Conservation (phyloP, 805 yeast genomes). For the Candida ipomoeae region DNA sequence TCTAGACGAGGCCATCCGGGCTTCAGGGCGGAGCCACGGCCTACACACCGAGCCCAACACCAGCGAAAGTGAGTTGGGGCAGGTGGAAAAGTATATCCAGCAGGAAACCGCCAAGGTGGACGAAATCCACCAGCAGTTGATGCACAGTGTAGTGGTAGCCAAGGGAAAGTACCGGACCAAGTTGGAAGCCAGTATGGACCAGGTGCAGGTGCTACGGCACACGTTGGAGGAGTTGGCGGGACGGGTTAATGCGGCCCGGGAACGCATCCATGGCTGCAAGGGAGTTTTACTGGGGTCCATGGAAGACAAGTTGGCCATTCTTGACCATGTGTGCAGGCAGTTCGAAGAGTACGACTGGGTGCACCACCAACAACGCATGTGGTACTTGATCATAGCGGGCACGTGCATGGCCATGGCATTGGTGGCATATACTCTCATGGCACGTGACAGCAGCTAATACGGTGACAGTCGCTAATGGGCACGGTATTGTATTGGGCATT, state of each 20-base stretch:
- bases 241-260: slow-evolving; percentile 24
- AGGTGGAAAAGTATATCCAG: slow-evolving; percentile 18
- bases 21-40: slow-evolving; percentile 2
- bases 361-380: slow-evolving; percentile 25
- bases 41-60: neutral
- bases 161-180: slow-evolving; percentile 22
- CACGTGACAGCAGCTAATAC: neutral
- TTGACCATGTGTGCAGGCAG: slow-evolving; percentile 29
- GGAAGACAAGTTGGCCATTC: slow-evolving; percentile 25
- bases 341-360: slow-evolving; percentile 26
- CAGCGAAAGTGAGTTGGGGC: slow-evolving; percentile 13
- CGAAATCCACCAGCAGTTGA: slow-evolving; percentile 19
- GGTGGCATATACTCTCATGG: slow-evolving; percentile 3
- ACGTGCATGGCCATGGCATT: slow-evolving; percentile 17
- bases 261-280: slow-evolving; percentile 24
- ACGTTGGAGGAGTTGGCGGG: slow-evolving; percentile 24
- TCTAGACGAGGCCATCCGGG: slow-evolving; percentile 1
- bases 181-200: slow-evolving; percentile 24
- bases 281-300: slow-evolving; percentile 23
- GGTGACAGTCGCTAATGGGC: neutral
- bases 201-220: slow-evolving; percentile 25
- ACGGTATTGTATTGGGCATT: neutral
- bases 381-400: slow-evolving; percentile 23
- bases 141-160: slow-evolving; percentile 16
- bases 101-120: slow-evolving; percentile 18